Evolutionary conservation across 1,284 basidiomycete species (phyloP).

Genomic region (Volvariella surrecta): DNA sequence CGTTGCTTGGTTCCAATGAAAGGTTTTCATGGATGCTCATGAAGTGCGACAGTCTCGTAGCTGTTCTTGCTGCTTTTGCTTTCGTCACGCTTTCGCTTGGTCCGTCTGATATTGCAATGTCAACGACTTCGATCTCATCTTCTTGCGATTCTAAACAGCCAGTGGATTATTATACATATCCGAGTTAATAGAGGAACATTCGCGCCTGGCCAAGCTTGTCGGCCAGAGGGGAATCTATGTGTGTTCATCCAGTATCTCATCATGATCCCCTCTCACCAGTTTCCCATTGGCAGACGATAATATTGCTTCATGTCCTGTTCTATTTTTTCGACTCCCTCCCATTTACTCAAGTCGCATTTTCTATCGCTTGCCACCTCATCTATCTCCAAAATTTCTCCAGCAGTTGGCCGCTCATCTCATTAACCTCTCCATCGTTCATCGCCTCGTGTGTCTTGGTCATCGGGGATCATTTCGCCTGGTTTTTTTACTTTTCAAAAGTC

Average conservation of each 20-base stretch:
- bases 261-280: not conserved
- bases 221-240: constrained; percentile 85
- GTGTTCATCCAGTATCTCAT: constrained; percentile 23
- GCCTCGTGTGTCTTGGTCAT: constrained; percentile 79
- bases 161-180: constrained; percentile 90
- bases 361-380: constrained; percentile 74
- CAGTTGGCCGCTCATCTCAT: constrained; percentile 85
- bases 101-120: constrained; percentile 20
- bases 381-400: constrained; percentile 89
- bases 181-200: constrained; percentile 91
- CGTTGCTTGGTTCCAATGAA: not conserved
- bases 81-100: constrained; percentile 79
- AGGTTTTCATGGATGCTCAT: constrained; percentile 1
- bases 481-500: constrained; percentile 80
- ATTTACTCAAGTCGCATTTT: constrained; percentile 64
- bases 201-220: constrained; percentile 66
- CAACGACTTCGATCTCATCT: constrained; percentile 9
- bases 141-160: constrained; percentile 37
- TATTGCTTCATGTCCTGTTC: constrained; percentile 69
- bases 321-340: constrained; percentile 79
- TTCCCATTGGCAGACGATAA: constrained; percentile 51
- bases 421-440: constrained; percentile 77
- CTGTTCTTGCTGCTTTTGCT: constrained; percentile 59
- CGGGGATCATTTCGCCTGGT: constrained; percentile 88
- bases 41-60: constrained; percentile 43